Percentiles rank a stretch among this genome's conserved stretches.
These are phyloP conservation scores for Vanrija humicola DNA, from an alignment of 1,284 basidiomycete species.

Conservation along the genomic window DNA sequence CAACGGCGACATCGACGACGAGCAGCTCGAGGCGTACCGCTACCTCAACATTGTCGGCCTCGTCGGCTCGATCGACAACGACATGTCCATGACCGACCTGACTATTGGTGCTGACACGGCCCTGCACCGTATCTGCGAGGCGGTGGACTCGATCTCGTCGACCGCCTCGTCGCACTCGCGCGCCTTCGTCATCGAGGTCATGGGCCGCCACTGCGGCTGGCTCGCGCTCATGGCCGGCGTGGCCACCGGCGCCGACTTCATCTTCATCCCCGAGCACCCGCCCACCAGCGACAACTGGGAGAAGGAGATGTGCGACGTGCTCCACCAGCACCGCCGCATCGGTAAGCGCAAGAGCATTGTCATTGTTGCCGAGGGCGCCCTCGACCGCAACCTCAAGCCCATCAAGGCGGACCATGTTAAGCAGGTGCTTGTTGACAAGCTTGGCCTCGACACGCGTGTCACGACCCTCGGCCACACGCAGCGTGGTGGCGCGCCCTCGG, in stretches of 20 bases:
- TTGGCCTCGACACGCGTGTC: constrained; percentile 91
- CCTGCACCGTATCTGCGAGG: constrained; percentile 92
- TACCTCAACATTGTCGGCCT: constrained; percentile 95
- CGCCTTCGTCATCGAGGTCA: constrained; percentile 97
- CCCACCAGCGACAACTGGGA: constrained; percentile 79
- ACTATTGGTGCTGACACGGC: constrained; percentile 97
- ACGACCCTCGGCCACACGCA: constrained; percentile 99
- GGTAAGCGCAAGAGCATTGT: constrained; percentile 99
- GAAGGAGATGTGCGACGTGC: constrained; percentile 82
- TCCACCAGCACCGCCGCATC: constrained; percentile 81
- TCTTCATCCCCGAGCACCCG: constrained; percentile 94
- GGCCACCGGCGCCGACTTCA: constrained; percentile 90
- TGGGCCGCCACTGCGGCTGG: constrained; percentile 99
- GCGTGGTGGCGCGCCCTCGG: constrained; percentile 87
- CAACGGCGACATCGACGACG: constrained; percentile 66
- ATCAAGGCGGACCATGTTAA: constrained; percentile 90
- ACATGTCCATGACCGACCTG: constrained; percentile 95
- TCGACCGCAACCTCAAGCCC: constrained; percentile 79
- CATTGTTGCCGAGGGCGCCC: constrained; percentile 94
- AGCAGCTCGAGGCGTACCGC: constrained; percentile 65
- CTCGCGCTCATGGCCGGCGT: constrained; percentile 89
- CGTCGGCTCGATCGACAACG: constrained; percentile 98
- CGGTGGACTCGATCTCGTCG: constrained; percentile 96
- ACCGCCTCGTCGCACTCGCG: constrained; percentile 93
- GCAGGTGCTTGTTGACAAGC: constrained; percentile 74